Base-by-base conservation (phyloP, 2,329 filamentous ascomycete genomes). In the Ascochyta rabiei region DNA sequence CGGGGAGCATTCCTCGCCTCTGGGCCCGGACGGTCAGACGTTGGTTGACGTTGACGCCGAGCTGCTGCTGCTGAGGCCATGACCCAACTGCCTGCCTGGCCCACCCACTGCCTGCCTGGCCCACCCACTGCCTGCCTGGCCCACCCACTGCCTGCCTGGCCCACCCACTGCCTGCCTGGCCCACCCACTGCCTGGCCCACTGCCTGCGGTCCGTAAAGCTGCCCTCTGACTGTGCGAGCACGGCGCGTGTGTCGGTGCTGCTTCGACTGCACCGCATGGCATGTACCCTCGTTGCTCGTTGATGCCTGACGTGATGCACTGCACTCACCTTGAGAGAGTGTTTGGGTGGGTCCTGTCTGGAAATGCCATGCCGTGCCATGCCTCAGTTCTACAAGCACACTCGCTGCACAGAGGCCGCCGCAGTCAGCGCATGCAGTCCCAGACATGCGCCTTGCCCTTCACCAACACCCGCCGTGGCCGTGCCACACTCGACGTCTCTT, bases 11-110 rank as follows among this genome's bases (percentile, higher is more conserved):
- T 62, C 70, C 70, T 64, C 60, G 51, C 64, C 61, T 56, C 65
- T 61, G 68, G 67, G 65, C 65, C 67, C 56, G 50, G 31, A 51
- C 34, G 12, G 62, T 59, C 64, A 62, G 62, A 53, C 51, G 48
- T 45, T 63, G 4, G 7, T 24, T 4, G 24, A 28, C 24, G 24
- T 28, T 28, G 24, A 8, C 24, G 5, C 10, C 7, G 1, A 9
- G 9, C 26, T 28, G 26, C 26, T 28, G 26, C 26, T 28, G 26
- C 26, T 10, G 7, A 23, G 21, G 21, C 21, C 21, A 23, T 23
- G 21, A 6, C 21, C 6, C 21, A 4, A 23, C 21, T 24, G 23
- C 23, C 7, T 24, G 4, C 7, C 23, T 24, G 23, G 23, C 23
- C 23, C 4, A n/a, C n/a, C n/a, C n/a, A n/a, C n/a, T n/a, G n/a